Evolutionary conservation across 2,329 filamentous ascomycete genomes (phyloP), one percentile per base, ranked within the genome.

Genomic region (Fusarium sp.): DNA sequence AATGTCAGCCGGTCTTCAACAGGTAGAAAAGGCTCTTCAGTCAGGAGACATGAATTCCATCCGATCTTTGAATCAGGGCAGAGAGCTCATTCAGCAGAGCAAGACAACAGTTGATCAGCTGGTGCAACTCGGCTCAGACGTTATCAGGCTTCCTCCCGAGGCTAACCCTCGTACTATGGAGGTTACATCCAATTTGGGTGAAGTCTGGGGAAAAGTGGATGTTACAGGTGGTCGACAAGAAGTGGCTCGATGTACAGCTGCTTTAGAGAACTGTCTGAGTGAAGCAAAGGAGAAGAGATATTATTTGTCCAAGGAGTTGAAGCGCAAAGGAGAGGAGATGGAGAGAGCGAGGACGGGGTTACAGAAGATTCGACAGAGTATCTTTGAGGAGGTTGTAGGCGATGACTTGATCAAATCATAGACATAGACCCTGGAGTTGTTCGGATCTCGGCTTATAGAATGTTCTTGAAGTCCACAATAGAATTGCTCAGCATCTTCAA

Each of bases 151-250:
- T 9, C 63, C 62, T 0, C 79, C 86, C 22, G 76, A 76, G 22
- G 83, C 88, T 49, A 81, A 83, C 1, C 79, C 83, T 43, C 83
- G 84, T 1, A 80, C 76, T 57, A 79, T 86, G 57, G 66, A 70
- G 18, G 32, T 68, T 5, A 71, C 58, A 11, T 63, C 63, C 9
- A 54, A 62, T 16, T 80, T 87, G 75, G 79, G 79, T 10, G 85
- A 88, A 61, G 82, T 85, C 79, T 80, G 81, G 5, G 86, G 87
- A 75, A 85, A 85, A 65, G 80, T 85, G 15, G 82, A 86, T 75
- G 85, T 89, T 63, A 83, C 85, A 71, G 74, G 79, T 18, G 83
- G 81, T 5, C 77, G 79, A 43, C 57, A 56, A 27, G 79, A 83
- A 63, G 77, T 82, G 4, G 69, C 80, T 10, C 73, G 78, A 46